Base-by-base conservation (phyloP, 2,329 filamentous ascomycete species). In the Rhinocladiella similis region DNA sequence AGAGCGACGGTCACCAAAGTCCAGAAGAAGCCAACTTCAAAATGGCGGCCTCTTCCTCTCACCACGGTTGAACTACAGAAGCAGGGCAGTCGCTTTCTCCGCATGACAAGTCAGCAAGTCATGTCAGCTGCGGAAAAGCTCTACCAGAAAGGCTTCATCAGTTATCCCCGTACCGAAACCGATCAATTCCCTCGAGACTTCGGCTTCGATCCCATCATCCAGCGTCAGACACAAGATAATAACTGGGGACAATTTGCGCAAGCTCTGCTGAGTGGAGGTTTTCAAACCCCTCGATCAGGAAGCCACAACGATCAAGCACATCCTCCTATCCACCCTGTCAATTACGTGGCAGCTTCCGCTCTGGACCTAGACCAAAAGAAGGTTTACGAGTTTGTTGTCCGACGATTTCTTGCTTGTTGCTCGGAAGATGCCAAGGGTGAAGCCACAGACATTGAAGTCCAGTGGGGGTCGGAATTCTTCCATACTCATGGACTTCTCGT, bases 1-100 rank as follows among this genome's bases (percentile, higher is more conserved):
- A 83, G 76, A 13, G 93, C 91, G 18, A 88, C 85, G 64, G 89
- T 99, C 16, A 88, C 80, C 33, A 95, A 91, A 66, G 90, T 97
- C 53, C 85, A 90, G 63, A 90, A 92, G 69, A 97, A 95, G 69
- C 90, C 91, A 1, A 96, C 92, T 0, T 91, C 87, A 67, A 97
- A 96, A 73, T 97, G 89, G 87, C 93, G 93, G 66, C 94, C 94
- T 0, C 74, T 99, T 12, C 94, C 94, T 3, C 77, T 99, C 63
- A 99, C 94, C 0, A 99, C 94, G 0, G 92, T 99, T 18, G 94
- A 97, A 70, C 78, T 99, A 18, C 94, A 99, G 69, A 99, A 97
- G 74, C 93, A 92, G 75, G 93, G 94, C 12, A 96, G 90, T 62
- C 83, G 86, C 25, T 91, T 95, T 67, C 80, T 99, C 20, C 85